A percentile compares a stretch with the other conserved stretches of the same genome.
Conservation (phyloP, 345 rosid genomes). For the Cardamine occulta region DNA sequence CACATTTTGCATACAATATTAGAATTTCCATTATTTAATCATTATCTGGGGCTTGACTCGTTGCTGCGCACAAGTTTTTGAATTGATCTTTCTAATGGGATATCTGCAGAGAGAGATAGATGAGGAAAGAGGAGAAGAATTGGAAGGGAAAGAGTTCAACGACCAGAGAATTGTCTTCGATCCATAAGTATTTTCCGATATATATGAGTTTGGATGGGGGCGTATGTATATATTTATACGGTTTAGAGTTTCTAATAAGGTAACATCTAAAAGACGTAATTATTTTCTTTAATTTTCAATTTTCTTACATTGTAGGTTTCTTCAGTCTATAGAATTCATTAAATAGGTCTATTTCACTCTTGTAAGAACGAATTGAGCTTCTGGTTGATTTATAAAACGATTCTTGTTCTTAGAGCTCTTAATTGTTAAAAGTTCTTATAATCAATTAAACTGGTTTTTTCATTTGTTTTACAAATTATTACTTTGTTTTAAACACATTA, state of each 20-base stretch:
- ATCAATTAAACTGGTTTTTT: too few species aligned
- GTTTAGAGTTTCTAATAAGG: slow-evolving; percentile 13
- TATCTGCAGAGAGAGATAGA: slow-evolving; percentile 47
- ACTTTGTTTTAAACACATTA: too few species aligned
- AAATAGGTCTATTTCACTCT: background rate
- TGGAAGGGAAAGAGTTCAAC: slow-evolving; percentile 33
- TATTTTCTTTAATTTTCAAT: background rate
- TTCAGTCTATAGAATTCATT: background rate
- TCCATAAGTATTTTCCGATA: slow-evolving; percentile 33
- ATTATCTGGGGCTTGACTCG: too few species aligned
- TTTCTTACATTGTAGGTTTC: background rate
- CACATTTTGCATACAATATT: too few species aligned
- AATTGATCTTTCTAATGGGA: background rate
- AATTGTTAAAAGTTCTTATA: too few species aligned
- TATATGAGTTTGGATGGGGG: background rate
- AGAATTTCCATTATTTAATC: too few species aligned
- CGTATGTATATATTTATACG: slow-evolving; percentile 32
- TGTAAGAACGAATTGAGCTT: slow-evolving; percentile 16
- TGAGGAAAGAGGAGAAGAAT: slow-evolving; percentile 34
- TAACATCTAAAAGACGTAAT: slow-evolving; percentile 4
- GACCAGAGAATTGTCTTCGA: slow-evolving; percentile 44
- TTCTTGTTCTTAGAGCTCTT: background rate
- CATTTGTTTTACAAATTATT: background rate
- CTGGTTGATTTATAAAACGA: background rate
- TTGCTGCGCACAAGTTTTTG: too few species aligned